phyloP scores from a whole-genome alignment of 75 land plant species.

The Azolla pinnata region DNA sequence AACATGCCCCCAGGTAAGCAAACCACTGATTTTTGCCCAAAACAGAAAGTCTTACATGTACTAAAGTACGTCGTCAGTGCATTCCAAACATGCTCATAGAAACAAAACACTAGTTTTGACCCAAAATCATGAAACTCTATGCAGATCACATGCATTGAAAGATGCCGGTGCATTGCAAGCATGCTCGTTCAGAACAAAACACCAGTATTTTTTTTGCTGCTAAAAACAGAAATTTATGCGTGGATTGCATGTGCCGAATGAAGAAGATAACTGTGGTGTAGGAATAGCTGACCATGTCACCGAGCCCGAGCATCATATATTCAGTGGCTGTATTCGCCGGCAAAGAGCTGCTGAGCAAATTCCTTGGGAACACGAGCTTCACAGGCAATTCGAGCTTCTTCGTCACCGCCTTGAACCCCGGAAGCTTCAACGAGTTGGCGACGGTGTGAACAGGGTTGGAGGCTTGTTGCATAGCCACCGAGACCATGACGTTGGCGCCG shows the following conservation, averaged over 20 bases:
- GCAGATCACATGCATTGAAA: too few species aligned
- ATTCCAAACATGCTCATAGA: too few species aligned
- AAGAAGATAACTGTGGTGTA: neutral
- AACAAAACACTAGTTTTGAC: too few species aligned
- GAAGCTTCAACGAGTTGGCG: conserved; percentile 68
- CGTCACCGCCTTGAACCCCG: conserved; percentile 60
- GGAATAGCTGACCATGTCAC: conserved; percentile 73
- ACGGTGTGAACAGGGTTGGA: conserved; percentile 85
- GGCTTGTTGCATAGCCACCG: conserved; percentile 92
- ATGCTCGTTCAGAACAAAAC: too few species aligned
- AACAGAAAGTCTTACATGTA: too few species aligned
- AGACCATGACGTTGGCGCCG: conserved; percentile 97
- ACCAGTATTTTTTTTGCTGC: too few species aligned
- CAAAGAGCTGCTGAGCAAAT: conserved; percentile 49
- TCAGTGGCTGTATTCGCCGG: conserved; percentile 35
- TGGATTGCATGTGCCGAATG: neutral
- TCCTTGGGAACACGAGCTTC: conserved; percentile 82
- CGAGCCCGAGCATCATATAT: conserved; percentile 92
- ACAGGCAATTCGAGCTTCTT: conserved; percentile 90
- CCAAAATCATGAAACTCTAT: too few species aligned
- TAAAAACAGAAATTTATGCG: too few species aligned
- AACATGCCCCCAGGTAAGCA: too few species aligned
- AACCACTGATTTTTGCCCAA: too few species aligned
- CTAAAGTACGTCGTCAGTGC: too few species aligned
- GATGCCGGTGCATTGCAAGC: too few species aligned